These are phyloP conservation scores for Russula dissimulans DNA, from an alignment of 768 basidiomycete species.

Conservation along the genomic window DNA sequence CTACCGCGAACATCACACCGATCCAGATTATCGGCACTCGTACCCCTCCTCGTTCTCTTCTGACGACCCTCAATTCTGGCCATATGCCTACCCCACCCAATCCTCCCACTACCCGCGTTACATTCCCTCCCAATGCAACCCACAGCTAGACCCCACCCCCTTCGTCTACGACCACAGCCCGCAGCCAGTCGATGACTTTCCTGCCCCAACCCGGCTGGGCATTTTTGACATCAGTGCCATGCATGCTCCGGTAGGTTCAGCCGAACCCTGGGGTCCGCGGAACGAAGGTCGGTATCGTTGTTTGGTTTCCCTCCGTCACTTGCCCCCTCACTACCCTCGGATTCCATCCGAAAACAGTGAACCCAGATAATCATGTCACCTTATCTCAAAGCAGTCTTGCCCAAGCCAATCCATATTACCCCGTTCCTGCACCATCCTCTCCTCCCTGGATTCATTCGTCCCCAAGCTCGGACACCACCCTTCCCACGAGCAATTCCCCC, in stretches of 20 bases:
- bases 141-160: background rate
- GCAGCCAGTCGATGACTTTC: background rate
- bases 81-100: constrained; percentile 3
- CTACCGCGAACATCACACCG: constrained; percentile 7
- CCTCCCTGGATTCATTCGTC: constrained; percentile 13
- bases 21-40: background rate
- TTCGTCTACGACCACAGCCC: background rate
- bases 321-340: background rate
- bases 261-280: constrained; percentile 6
- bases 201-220: constrained; percentile 2
- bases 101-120: background rate
- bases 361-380: background rate
- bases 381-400: constrained; percentile 8
- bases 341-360: background rate
- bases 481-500: constrained; percentile 7
- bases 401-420: constrained; percentile 1
- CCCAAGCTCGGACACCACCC: constrained; percentile 5
- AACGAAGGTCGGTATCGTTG: background rate
- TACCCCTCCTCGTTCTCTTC: constrained; percentile 1
- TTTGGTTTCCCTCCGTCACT: background rate
- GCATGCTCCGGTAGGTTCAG: background rate
- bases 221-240: constrained; percentile 11
- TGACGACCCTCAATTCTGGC: constrained; percentile 12
- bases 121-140: constrained; percentile 8
- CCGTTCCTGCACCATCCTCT: constrained; percentile 1